Base-by-base conservation (phyloP, 1,139 yeast species). In the Candida sojae region DNA sequence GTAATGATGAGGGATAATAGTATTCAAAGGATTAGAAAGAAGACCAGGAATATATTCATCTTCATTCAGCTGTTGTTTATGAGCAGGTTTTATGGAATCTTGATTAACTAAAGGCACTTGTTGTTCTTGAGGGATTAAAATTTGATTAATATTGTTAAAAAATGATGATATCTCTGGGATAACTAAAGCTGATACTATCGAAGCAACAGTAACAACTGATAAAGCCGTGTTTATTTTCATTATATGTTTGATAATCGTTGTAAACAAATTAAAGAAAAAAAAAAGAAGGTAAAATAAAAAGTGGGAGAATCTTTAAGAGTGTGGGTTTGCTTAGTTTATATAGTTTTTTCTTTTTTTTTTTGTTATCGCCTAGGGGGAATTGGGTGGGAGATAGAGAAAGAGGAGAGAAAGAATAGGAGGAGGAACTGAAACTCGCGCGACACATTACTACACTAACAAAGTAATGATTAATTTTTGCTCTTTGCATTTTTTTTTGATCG, bases 1-100 rank as follows among this genome's bases (percentile, higher is more conserved):
- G 51, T 71, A 73, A 47, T 61, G 67, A 48, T 66, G 81, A 35
- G 91, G 87, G 58, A 89, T 80, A 46, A 78, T 59, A 30, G 44
- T 49, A 12, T 51, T 52, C 23, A 49, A 42, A 29, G 46, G 48
- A 11, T 48, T 36, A 28, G 47, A 48, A 38, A 48, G 17, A 8
- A 31, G 39, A 28, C 34, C 25, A 6, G 42, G 36, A 9, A 34
- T 35, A 12, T 28, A n/a, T n/a, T 26, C 25, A 36, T 35, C 43
- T 3, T 23, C 13, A 9, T n/a, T 26, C 25, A 13, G 33, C 25
- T 30, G 36, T 25, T 13, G 10, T 26, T 26, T 26, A 6, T 26
- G 29, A 6, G 29, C 9, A 26, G 37, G 26, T 21, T 38, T 13
- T 12, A 25, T 8, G 11, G 32, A 30, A 17, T 39, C 42, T n/a